Conservation (phyloP, 768 basidiomycete genomes). For the Hygrophoropsis aurantiaca region DNA sequence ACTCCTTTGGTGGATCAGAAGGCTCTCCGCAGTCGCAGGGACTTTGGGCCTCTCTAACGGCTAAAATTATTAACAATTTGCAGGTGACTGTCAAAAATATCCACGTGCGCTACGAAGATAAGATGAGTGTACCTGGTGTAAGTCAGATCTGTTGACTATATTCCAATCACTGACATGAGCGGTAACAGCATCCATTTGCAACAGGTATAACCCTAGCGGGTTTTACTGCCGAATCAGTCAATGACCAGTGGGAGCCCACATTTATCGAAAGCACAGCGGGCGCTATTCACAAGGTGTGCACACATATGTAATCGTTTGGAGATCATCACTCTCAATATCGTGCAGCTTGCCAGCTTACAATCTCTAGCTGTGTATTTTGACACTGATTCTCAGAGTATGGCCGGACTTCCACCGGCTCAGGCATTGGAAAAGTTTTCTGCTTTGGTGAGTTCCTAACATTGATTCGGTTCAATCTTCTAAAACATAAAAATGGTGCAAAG, state of each 20-base stretch:
- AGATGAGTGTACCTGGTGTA: conserved; percentile 88
- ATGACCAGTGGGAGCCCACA: conserved; percentile 83
- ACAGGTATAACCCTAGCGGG: conserved; percentile 85
- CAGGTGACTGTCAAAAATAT: conserved; percentile 96
- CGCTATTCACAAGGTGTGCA: conserved; percentile 81
- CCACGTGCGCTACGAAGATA: conserved; percentile 95
- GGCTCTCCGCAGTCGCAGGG: conserved; percentile 78
- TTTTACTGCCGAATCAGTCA: conserved; percentile 87
- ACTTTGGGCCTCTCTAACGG: conserved; percentile 75
- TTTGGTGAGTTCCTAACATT: conserved; percentile 47
- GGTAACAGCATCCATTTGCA: conserved; percentile 84
- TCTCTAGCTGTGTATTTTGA: conserved; percentile 94
- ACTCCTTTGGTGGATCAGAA: conserved; percentile 28
- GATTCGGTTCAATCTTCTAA: conserved; percentile 6
- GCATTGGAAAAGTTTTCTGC: conserved; percentile 71
- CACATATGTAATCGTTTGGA: not conserved
- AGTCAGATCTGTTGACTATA: conserved; percentile 28
- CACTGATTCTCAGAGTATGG: conserved; percentile 83
- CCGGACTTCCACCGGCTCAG: conserved; percentile 61
- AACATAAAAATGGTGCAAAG: conserved; percentile 32
- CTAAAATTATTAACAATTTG: conserved; percentile 92
- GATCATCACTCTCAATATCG: conserved; percentile 6
- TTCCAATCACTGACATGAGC: conserved; percentile 4
- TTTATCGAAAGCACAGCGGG: conserved; percentile 90
- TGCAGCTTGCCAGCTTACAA: conserved; percentile 78